Conservation (phyloP, 2,329 filamentous ascomycete genomes). For the Gaeumannomyces tritici region DNA sequence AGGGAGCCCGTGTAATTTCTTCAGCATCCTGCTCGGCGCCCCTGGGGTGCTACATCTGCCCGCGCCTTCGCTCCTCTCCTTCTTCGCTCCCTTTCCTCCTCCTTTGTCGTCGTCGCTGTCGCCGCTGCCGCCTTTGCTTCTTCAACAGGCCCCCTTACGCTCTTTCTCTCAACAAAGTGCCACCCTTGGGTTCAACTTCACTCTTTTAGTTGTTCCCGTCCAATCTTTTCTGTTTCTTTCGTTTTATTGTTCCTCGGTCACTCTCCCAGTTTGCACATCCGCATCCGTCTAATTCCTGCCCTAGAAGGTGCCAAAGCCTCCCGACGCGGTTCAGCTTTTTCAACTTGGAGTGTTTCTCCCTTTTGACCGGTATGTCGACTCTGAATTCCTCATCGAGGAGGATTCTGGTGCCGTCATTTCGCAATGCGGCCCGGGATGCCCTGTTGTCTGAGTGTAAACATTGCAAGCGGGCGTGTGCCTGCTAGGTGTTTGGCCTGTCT, state of each 20-base stretch:
- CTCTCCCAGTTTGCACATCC: slow-evolving; percentile 1
- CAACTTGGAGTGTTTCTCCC: slow-evolving; percentile 5
- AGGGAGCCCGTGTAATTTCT: background rate
- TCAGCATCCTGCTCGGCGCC: background rate
- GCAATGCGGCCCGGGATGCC: background rate
- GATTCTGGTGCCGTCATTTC: background rate
- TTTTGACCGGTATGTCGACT: slow-evolving; percentile 10
- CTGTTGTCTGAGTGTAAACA: too few relatives aligned
- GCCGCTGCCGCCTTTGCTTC: background rate
- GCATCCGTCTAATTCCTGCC: background rate
- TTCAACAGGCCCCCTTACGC: background rate
- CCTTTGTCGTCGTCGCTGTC: background rate
- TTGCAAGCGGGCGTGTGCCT: background rate
- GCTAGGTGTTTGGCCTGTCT: background rate
- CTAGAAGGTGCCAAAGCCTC: background rate
- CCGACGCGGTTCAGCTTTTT: background rate
- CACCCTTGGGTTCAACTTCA: slow-evolving; percentile 30
- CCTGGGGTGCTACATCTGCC: background rate
- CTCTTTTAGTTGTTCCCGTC: slow-evolving; percentile 37
- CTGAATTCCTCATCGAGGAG: background rate
- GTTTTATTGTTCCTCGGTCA: slow-evolving; percentile 2
- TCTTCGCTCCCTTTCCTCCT: slow-evolving; percentile 10
- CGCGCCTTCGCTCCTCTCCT: slow-evolving; percentile 26
- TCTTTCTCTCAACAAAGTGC: background rate
- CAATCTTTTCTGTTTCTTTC: slow-evolving; percentile 26